These are phyloP conservation scores for Sporothrix curviconia DNA, from an alignment of 2,329 filamentous ascomycete species.

Conservation along the genomic window DNA sequence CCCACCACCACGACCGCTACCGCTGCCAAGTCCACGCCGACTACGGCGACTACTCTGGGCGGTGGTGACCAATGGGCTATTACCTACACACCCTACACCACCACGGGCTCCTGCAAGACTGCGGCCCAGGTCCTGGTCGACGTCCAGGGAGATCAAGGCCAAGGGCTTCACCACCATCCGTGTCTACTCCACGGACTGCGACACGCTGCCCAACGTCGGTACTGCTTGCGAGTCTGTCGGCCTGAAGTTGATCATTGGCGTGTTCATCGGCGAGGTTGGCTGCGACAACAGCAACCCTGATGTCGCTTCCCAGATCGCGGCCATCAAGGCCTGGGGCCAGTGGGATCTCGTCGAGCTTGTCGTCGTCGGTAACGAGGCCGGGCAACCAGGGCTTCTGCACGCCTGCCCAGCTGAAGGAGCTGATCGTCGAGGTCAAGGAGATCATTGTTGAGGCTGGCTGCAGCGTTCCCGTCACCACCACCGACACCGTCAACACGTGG, in stretches of 20 bases:
- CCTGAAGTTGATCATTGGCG: conserved; percentile 75
- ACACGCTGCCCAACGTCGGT: conserved; percentile 69
- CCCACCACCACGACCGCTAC: conserved; percentile 23
- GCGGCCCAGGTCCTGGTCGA: conserved; percentile 52
- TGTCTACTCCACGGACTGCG: conserved; percentile 89
- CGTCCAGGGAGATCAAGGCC: conserved; percentile 53
- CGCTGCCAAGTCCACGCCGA: conserved; percentile 17
- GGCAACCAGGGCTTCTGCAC: conserved; percentile 68
- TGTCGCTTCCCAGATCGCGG: conserved; percentile 65
- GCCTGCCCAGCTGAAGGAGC: conserved; percentile 56
- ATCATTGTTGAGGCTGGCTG: conserved; percentile 61
- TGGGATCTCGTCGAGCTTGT: conserved; percentile 74
- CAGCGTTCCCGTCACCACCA: conserved; percentile 70
- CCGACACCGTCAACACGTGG: conserved; percentile 78
- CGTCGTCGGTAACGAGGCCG: conserved; percentile 84
- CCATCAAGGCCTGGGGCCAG: conserved; percentile 64
- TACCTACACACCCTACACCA: conserved; percentile 71
- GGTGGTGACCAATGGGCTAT: conserved; percentile 60
- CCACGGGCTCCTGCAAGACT: conserved; percentile 57
- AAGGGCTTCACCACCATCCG: conserved; percentile 67
- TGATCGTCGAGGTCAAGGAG: conserved; percentile 62
- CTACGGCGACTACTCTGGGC: conserved; percentile 31
- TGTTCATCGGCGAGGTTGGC: conserved; percentile 68
- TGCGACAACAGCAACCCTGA: conserved; percentile 52
- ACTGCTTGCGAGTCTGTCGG: conserved; percentile 58